These are phyloP conservation scores for Neckera pumila DNA, from an alignment of 225 moss, liverwort and hornwort genomes.

Conservation along the genomic window DNA sequence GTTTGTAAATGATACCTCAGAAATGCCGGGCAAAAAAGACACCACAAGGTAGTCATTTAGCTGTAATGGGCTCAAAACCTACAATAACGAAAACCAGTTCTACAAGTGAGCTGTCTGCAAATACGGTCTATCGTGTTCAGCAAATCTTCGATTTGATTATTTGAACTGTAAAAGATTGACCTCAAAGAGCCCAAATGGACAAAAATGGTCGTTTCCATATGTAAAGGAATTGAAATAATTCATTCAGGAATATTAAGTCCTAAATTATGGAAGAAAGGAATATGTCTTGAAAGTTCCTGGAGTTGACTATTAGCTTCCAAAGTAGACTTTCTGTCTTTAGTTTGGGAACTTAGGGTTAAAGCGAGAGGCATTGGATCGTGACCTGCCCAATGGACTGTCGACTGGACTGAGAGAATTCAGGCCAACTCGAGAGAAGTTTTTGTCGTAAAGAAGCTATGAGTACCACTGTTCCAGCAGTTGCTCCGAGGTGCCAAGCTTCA, in stretches of 20 bases:
- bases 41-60: constrained; percentile 51
- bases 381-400: constrained; percentile 52
- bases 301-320: neutral
- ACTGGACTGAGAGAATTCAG: constrained; percentile 63
- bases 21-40: constrained; percentile 64
- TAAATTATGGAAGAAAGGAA: no score
- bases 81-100: neutral
- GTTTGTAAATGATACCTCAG: constrained; percentile 29
- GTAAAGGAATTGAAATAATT: neutral
- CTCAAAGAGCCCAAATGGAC: neutral
- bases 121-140: neutral
- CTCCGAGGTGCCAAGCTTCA: constrained; percentile 57
- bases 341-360: neutral
- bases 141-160: neutral
- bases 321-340: neutral
- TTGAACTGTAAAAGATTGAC: neutral
- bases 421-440: constrained; percentile 58
- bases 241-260: neutral
- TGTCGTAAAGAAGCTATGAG: constrained; percentile 62
- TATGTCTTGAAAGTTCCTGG: neutral
- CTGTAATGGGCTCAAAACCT: constrained; percentile 56
- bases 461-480: constrained; percentile 45
- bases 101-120: neutral
- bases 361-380: neutral
- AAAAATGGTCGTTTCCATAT: neutral